Base-by-base conservation (phyloP, 768 basidiomycete genomes). In the Terana coerulea region DNA sequence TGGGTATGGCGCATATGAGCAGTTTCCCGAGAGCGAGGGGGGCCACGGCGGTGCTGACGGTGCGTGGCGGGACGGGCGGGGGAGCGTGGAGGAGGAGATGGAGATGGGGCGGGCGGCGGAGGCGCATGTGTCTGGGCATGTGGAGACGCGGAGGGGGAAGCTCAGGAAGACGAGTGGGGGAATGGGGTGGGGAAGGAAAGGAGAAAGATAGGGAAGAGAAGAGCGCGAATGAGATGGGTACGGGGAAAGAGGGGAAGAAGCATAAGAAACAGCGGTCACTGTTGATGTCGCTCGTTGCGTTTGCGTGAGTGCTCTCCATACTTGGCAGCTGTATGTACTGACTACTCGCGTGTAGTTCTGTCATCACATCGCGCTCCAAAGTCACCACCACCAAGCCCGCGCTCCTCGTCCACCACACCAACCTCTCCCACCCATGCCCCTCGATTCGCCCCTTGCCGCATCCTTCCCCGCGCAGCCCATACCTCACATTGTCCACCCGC, bases 211-310 rank as follows among this genome's bases (percentile, higher is more conserved):
- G 51, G n/a, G 36, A 40, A 43, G 47, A 43, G 44, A 31, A 28
- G 2, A 24, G 40, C 5, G 21, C 19, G 15, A 40, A 41, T 26
- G 36, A 33, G 29, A 26, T n/a, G n/a, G n/a, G n/a, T n/a, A n/a
- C n/a, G n/a, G n/a, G 33, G 25, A 19, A 42, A 17, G 36, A 39
- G 21, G 45, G 42, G 52, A 29, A n/a, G 35, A 78, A 76, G 55
- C 84, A 88, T 57, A 87, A 84, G 69, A 86, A 81, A 58, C 81
- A 85, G 58, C 75, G 81, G 37, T 89, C 88, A 14, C 63, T 89
- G 53, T 71, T 88, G 42, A 85, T 83, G 77, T 77, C 83, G 6
- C 69, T 90, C 34, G 79, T 88, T 52, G 76, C 81, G 76, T 84
- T 69, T 46, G 75, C 53, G 56, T 59, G 48, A 51, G 15, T 43